A percentile compares a stretch with the other conserved stretches of the same genome.
Evolutionary conservation across 106 monocot genomes (phyloP).

Genomic region (Xerophyta viscosa): DNA sequence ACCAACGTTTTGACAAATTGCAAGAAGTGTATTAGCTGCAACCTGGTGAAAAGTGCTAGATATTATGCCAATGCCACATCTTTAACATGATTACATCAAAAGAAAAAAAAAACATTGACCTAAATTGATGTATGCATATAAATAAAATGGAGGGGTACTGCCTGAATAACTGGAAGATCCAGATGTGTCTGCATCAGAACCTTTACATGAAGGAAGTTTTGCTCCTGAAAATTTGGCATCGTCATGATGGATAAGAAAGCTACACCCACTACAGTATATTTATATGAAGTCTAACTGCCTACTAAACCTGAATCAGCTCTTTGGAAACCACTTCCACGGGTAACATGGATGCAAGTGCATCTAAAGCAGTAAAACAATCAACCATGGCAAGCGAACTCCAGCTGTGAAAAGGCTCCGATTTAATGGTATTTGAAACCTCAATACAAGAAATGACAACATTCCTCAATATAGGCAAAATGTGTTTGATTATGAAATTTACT

Average conservation of each 20-base stretch:
- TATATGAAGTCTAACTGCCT: too few species aligned
- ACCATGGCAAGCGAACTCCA: slow-evolving; percentile 70
- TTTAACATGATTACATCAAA: background rate
- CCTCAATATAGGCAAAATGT: slow-evolving; percentile 70
- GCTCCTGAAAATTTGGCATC: slow-evolving; percentile 41
- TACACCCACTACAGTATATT: too few species aligned
- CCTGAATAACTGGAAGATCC: slow-evolving; percentile 74
- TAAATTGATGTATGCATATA: too few species aligned
- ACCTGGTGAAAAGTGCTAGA: slow-evolving; percentile 33
- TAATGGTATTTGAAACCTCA: slow-evolving; percentile 46
- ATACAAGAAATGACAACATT: slow-evolving; percentile 63
- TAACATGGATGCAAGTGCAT: slow-evolving; percentile 55
- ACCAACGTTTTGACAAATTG: slow-evolving; percentile 72
- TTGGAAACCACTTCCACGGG: slow-evolving; percentile 41
- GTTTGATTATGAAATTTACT: slow-evolving; percentile 61
- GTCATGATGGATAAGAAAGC: slow-evolving; percentile 1
- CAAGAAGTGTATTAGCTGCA: slow-evolving; percentile 55
- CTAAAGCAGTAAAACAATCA: slow-evolving; percentile 64
- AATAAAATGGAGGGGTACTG: slow-evolving; percentile 8
- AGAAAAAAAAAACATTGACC: background rate
- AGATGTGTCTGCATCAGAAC: slow-evolving; percentile 57
- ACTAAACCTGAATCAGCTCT: slow-evolving; percentile 65
- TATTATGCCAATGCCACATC: background rate
- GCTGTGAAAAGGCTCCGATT: slow-evolving; percentile 75
- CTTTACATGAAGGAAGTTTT: slow-evolving; percentile 61